Conservation (phyloP, 306 rosid genomes). For the Castanospermum australe region DNA sequence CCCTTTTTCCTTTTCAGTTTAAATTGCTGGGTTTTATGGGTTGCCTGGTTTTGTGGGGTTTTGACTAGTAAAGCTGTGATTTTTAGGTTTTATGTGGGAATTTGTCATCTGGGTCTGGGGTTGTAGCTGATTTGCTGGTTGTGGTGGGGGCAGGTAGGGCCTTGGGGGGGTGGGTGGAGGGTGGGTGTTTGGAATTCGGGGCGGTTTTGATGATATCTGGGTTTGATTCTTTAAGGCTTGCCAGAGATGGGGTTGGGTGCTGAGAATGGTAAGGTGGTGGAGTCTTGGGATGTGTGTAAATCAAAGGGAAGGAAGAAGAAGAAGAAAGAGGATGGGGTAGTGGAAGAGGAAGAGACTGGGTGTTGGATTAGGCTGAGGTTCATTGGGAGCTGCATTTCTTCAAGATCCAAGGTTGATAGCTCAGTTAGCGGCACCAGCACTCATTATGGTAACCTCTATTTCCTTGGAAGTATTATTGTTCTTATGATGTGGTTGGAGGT, state of each 20-base stretch:
- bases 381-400: constrained; percentile 91
- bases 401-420: constrained; percentile 97
- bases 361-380: constrained; percentile 80
- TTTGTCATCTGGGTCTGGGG: constrained; percentile 27
- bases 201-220: constrained; percentile 48
- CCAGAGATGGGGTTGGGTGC: constrained; percentile 66
- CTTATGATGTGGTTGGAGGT: constrained; percentile 9
- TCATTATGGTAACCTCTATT: constrained; percentile 64
- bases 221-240: constrained; percentile 48
- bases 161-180: constrained; percentile 28
- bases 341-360: constrained; percentile 62
- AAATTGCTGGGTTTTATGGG: background rate
- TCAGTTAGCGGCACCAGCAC: constrained; percentile 78
- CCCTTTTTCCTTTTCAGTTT: constrained; percentile 6
- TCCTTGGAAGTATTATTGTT: background rate
- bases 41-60: constrained; percentile 8
- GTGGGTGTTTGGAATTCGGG: constrained; percentile 36
- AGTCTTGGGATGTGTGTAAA: constrained; percentile 66
- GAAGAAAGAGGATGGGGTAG: constrained; percentile 49
- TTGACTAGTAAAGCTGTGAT: constrained; percentile 12
- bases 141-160: constrained; percentile 20
- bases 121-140: constrained; percentile 25
- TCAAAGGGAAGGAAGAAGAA: constrained; percentile 69
- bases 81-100: constrained; percentile 20
- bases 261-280: constrained; percentile 72